Evolutionary conservation across 2,329 filamentous ascomycete genomes (phyloP).

Genomic region (Xylaria digitata): DNA sequence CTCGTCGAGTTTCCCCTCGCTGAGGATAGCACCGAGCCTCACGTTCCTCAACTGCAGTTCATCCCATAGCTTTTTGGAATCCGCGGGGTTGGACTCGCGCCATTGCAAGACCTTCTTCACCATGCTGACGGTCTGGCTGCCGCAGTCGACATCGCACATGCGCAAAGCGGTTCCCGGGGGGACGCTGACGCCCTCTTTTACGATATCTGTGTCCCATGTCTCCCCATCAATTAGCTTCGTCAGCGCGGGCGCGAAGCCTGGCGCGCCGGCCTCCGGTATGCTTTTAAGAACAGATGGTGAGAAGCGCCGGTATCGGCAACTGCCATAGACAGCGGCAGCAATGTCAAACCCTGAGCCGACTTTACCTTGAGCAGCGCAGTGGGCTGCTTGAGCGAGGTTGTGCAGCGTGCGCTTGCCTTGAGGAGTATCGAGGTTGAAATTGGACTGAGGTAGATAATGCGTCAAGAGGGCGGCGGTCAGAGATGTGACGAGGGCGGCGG

Average conservation of each 20-base stretch:
- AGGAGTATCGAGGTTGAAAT: constrained; percentile 68
- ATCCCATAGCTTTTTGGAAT: constrained; percentile 78
- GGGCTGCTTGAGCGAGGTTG: constrained; percentile 92
- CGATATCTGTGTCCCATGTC: constrained; percentile 83
- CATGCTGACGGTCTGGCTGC: constrained; percentile 93
- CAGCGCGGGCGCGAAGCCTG: constrained; percentile 75
- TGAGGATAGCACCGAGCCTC: constrained; percentile 72
- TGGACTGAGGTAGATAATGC: constrained; percentile 73
- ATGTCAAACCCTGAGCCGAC: constrained; percentile 97
- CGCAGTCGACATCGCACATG: constrained; percentile 97
- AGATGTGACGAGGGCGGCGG: constrained; percentile 90
- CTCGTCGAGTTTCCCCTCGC: constrained; percentile 54
- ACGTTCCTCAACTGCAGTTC: constrained; percentile 80
- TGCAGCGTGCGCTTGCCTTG: constrained; percentile 74
- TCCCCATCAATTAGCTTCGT: constrained; percentile 71
- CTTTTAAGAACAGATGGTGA: constrained; percentile 77
- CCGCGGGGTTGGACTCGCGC: constrained; percentile 72
- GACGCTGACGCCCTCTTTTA: constrained; percentile 75
- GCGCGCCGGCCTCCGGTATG: constrained; percentile 73
- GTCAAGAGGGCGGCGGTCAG: constrained; percentile 80
- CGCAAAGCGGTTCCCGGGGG: constrained; percentile 80
- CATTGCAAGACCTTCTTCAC: constrained; percentile 90
- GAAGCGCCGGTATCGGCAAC: constrained; percentile 92
- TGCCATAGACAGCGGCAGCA: constrained; percentile 90
- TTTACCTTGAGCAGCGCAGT: constrained; percentile 97